phyloP scores from a whole-genome alignment of 1,284 basidiomycete genomes.

The Sanghuangporus sanghuang region DNA sequence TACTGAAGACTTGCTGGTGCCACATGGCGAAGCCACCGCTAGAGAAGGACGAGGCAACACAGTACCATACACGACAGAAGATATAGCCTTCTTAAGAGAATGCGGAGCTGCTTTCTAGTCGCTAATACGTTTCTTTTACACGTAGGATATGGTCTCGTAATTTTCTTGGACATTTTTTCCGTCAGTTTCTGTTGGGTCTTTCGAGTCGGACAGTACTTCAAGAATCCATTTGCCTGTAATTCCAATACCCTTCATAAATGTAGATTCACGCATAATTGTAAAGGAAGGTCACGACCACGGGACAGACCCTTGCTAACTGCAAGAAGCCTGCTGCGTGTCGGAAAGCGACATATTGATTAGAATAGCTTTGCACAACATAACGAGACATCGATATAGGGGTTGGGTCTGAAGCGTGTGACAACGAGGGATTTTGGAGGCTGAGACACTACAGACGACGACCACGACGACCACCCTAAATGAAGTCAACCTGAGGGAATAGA shows the following conservation, averaged over 20 bases:
- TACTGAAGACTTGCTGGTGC: not conserved
- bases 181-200: not conserved
- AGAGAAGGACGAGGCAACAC: not conserved
- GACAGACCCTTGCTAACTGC: constrained; percentile 42
- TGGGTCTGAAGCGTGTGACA: not conserved
- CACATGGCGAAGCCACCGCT: not conserved
- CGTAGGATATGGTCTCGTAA: not conserved
- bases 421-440: constrained; percentile 21
- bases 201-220: not conserved
- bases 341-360: constrained; percentile 60
- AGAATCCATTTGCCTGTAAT: not conserved
- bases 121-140: not conserved
- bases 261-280: not conserved
- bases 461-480: constrained; percentile 93
- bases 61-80: not conserved
- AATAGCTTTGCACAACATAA: constrained; percentile 13
- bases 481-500: not conserved
- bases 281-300: constrained; percentile 60
- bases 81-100: not conserved
- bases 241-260: not conserved
- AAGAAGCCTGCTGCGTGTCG: constrained; percentile 70
- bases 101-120: not conserved
- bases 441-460: constrained; percentile 88
- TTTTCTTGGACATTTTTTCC: not conserved
- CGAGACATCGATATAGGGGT: constrained; percentile 20